Conservation (phyloP, 2,329 filamentous ascomycete genomes). For the Pseudogymnoascus sp. region DNA sequence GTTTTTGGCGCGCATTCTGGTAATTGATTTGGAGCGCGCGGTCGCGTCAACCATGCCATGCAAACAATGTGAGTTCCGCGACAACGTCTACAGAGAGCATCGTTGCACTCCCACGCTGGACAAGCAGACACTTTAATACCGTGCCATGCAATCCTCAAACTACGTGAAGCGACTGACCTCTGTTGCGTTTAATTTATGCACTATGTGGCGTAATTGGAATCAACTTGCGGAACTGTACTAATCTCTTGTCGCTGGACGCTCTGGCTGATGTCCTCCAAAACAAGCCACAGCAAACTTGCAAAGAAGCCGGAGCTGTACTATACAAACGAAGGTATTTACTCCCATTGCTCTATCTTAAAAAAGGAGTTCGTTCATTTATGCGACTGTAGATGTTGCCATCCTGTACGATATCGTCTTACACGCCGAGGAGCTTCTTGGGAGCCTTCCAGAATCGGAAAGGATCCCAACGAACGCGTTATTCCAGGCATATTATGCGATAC, state of each 20-base stretch:
- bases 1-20: neutral
- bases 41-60: neutral
- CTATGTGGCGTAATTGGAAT: constrained; percentile 5
- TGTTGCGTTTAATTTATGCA: neutral
- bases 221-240: constrained; percentile 3
- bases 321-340: constrained; percentile 49
- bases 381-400: constrained; percentile 60
- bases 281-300: neutral
- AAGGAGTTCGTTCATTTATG: neutral
- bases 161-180: neutral
- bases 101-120: neutral
- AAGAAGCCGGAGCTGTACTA: constrained; percentile 39
- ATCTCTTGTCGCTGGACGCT: neutral
- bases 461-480: constrained; percentile 73
- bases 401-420: constrained; percentile 68
- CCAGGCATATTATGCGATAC: constrained; percentile 66
- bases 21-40: neutral
- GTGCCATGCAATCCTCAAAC: neutral
- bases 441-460: constrained; percentile 50
- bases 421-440: constrained; percentile 57
- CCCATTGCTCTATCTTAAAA: neutral
- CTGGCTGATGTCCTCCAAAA: constrained; percentile 9
- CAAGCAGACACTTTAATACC: neutral
- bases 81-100: neutral
- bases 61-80: neutral